These are phyloP conservation scores for Selaginella moellendorffii DNA, from an alignment of 75 land plant species.

Conservation along the genomic window DNA sequence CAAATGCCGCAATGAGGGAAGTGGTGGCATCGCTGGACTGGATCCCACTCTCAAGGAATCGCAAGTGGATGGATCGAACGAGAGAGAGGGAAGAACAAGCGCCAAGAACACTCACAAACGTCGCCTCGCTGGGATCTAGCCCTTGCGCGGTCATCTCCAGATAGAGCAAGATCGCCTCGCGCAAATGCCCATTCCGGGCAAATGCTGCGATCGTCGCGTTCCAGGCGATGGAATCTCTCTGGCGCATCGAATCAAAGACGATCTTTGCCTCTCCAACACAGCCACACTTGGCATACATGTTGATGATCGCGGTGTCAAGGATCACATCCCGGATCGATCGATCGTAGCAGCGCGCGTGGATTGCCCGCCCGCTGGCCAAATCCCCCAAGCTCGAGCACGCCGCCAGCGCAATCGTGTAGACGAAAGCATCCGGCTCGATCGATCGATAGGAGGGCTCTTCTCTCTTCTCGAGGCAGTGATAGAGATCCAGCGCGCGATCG, in stretches of 20 bases:
- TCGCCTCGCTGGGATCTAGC: neutral
- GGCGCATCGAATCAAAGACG: slow-evolving; percentile 4
- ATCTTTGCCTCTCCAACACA: neutral
- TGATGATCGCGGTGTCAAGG: slow-evolving; percentile 3
- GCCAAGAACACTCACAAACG: slow-evolving; percentile 1
- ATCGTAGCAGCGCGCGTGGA: neutral
- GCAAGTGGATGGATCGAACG: neutral
- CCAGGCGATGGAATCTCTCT: neutral
- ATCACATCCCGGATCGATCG: neutral
- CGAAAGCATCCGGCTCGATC: slow-evolving; percentile 2
- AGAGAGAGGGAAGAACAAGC: neutral
- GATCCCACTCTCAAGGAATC: neutral
- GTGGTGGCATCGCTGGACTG: neutral
- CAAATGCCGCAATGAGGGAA: neutral
- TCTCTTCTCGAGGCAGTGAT: neutral
- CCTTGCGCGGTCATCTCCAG: slow-evolving; percentile 2
- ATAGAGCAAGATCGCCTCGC: neutral
- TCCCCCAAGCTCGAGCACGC: slow-evolving; percentile 2
- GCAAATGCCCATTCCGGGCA: slow-evolving; percentile 2
- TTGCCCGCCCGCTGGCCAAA: neutral
- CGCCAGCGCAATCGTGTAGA: neutral
- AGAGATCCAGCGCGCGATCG: neutral
- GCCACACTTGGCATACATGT: slow-evolving; percentile 8
- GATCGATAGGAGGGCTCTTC: neutral
- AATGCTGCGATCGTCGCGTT: neutral